phyloP scores from a whole-genome alignment of 2,329 filamentous ascomycete genomes.

The Trichoderma hamatum region DNA sequence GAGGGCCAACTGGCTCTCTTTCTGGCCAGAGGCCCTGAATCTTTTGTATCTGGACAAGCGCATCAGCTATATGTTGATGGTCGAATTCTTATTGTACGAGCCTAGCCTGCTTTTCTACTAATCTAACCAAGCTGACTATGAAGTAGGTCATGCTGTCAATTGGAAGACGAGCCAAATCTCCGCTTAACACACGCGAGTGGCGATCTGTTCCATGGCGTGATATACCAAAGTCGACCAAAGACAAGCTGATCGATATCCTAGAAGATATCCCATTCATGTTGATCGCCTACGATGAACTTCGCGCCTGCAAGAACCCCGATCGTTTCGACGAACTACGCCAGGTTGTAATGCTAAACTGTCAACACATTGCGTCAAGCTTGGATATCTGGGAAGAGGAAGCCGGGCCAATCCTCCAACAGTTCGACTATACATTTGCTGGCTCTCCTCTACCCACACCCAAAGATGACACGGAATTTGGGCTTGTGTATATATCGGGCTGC shows the following conservation, averaged over 20 bases:
- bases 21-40: conserved; percentile 26
- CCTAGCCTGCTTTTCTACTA: neutral
- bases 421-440: conserved; percentile 25
- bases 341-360: conserved; percentile 25
- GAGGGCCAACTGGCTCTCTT: conserved; percentile 30
- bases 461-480: conserved; percentile 28
- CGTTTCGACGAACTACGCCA: conserved; percentile 21
- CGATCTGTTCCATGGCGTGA: conserved; percentile 39
- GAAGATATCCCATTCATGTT: conserved; percentile 37
- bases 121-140: neutral
- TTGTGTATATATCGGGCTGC: conserved; percentile 27
- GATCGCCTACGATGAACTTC: conserved; percentile 35
- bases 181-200: conserved; percentile 38
- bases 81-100: conserved; percentile 31
- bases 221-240: conserved; percentile 36
- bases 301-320: conserved; percentile 22
- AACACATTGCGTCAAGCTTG: conserved; percentile 19
- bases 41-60: conserved; percentile 27
- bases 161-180: conserved; percentile 31
- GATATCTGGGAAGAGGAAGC: conserved; percentile 28
- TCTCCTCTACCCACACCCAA: conserved; percentile 25
- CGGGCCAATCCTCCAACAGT: conserved; percentile 23
- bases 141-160: conserved; percentile 29
- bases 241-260: conserved; percentile 39
- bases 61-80: conserved; percentile 33